Evolutionary conservation across 2,329 filamentous ascomycete species (phyloP), one percentile per base, ranked within the genome.

Genomic region (Paraphaeosphaeria sporulosa): DNA sequence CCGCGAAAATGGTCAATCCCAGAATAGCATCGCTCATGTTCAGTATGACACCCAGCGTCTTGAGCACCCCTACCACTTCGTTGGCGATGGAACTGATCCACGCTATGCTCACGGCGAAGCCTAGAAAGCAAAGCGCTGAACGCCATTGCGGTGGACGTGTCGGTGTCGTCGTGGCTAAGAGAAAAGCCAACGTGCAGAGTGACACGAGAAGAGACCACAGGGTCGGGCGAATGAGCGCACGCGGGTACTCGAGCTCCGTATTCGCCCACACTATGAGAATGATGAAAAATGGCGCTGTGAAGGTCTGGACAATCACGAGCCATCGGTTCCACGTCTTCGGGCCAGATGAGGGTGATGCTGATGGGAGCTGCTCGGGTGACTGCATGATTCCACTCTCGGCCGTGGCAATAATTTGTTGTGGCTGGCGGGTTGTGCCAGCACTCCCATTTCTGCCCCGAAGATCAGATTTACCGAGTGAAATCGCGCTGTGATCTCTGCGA

Each of bases 11-110:
- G 17, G 95, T 99, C 54, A 99, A 85, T 1, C 95, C 95, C 12
- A 99, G 85, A 64, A 99, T 92, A 4, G 95, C 95, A 78, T 99
- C 95, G 17, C 91, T 95, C 74, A 99, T 99, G 71, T 91, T 90
- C 58, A 97, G 82, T 53, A 99, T 92, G 32, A 98, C 91, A 9
- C 95, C 95, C 51, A 98, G 83, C 0, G 95, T 91, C 79, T 99
- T 98, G 64, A 99, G 85, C 6, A 97, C 91, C 34, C 93, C 94
- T 5, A 99, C 95, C 5, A 99, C 95, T 81, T 99, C 94, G 38
- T 93, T 92, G 1, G 95, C 94, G 68, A 99, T 93, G 1, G 93
- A 95, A 42, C 93, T 95, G 69, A 98, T 97, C 95, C 96, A 99
- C 25, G 92, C 91, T 59, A 98, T 95, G 63, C 91, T 89, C 60